Conservation (phyloP, 352 stramenopile genomes). For the Aphanomyces euteiches region DNA sequence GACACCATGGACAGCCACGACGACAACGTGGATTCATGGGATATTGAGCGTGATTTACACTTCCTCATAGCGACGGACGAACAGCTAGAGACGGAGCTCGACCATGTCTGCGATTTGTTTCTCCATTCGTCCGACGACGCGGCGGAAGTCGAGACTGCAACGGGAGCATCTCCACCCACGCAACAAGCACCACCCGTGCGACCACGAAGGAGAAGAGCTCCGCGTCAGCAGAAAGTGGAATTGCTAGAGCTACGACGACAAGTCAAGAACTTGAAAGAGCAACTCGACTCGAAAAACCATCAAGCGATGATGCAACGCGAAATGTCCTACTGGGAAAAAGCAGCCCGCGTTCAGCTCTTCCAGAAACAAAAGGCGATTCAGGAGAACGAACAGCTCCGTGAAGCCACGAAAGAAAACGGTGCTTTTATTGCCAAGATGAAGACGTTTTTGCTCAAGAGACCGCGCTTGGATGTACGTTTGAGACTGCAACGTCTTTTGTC, state of each 20-base stretch:
- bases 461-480: not conserved
- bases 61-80: slow-evolving; percentile 21
- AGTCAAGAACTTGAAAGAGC: slow-evolving; percentile 5
- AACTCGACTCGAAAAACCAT: not conserved
- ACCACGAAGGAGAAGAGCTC: too few species aligned
- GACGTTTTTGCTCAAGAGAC: slow-evolving; percentile 2
- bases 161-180: too few species aligned
- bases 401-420: not conserved
- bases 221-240: not conserved
- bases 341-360: not conserved
- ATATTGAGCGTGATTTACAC: slow-evolving; percentile 7
- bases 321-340: not conserved
- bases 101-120: slow-evolving; percentile 14
- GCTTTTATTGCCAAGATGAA: slow-evolving; percentile 15
- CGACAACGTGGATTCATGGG: slow-evolving; percentile 1
- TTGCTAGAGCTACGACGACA: not conserved
- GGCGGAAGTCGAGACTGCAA: too few species aligned
- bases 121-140: not conserved
- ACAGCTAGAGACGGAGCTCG: slow-evolving; percentile 10
- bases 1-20: not conserved
- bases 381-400: slow-evolving; percentile 17
- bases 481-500: not conserved
- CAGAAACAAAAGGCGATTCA: not conserved
- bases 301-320: not conserved
- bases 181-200: too few species aligned